Conservation (phyloP, 768 basidiomycete genomes). For the Podaxis pistillaris region DNA sequence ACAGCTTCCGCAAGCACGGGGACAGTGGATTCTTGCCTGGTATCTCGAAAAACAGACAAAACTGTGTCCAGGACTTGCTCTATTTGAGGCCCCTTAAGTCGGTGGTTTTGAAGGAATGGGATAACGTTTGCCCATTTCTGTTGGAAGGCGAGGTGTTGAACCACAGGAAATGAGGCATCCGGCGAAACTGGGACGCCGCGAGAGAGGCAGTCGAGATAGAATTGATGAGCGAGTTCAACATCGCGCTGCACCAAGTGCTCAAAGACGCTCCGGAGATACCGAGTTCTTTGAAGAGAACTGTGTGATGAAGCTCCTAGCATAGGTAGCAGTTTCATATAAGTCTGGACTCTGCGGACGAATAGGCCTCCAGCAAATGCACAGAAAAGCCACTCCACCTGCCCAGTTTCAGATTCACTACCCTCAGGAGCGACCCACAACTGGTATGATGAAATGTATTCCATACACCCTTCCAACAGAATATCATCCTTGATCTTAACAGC, state of each 20-base stretch:
- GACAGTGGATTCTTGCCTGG: constrained; percentile 29
- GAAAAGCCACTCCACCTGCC: constrained; percentile 31
- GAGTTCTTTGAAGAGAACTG: background rate
- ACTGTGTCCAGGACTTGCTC: constrained; percentile 39
- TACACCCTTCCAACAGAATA: constrained; percentile 35
- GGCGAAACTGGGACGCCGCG: constrained; percentile 23
- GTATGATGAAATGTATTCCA: constrained; percentile 27
- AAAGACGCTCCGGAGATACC: constrained; percentile 18
- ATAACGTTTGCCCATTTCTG: constrained; percentile 29
- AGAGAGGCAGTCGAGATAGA: constrained; percentile 31
- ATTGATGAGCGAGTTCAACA: constrained; percentile 26
- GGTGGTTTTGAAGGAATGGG: constrained; percentile 30
- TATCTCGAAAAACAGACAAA: constrained; percentile 34
- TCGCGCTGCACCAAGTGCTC: constrained; percentile 25
- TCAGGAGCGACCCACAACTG: constrained; percentile 25
- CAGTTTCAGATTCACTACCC: constrained; percentile 17
- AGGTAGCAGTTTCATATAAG: constrained; percentile 25
- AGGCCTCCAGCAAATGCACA: constrained; percentile 33
- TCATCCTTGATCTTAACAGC: constrained; percentile 37
- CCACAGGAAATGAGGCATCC: constrained; percentile 27
- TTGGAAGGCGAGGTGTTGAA: constrained; percentile 28
- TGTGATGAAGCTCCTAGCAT: background rate
- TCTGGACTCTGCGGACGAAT: constrained; percentile 24
- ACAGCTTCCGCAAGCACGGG: constrained; percentile 30
- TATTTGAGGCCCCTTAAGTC: constrained; percentile 27